These are phyloP conservation scores for Chrysanthemum makinoi DNA, from an alignment of 129 eudicot species.

Conservation along the genomic window DNA sequence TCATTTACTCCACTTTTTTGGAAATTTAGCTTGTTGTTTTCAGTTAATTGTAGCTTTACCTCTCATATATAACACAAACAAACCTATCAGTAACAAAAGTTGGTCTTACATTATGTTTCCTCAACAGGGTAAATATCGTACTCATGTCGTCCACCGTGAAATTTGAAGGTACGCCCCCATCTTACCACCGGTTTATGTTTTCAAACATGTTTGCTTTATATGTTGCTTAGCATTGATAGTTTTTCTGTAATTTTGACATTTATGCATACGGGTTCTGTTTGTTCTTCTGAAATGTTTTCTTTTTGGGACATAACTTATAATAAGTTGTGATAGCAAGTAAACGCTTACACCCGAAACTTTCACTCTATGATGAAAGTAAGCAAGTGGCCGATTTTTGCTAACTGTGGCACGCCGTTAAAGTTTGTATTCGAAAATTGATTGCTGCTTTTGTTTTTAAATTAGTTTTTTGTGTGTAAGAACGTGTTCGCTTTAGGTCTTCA, in stretches of 20 bases:
- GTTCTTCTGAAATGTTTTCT: not conserved
- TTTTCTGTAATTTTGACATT: not conserved
- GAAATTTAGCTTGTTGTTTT: conserved; percentile 2
- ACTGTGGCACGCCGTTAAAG: not conserved
- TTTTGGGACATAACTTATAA: not conserved
- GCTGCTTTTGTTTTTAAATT: too few relatives aligned
- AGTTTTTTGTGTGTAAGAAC: too few relatives aligned
- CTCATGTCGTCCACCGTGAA: conserved; percentile 16
- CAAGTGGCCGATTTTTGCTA: not conserved
- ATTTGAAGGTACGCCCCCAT: conserved; percentile 23
- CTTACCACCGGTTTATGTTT: not conserved
- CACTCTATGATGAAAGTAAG: not conserved
- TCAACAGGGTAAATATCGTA: not conserved
- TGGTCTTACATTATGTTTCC: conserved; percentile 23
- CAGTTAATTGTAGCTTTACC: not conserved
- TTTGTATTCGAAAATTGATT: not conserved
- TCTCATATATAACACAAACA: conserved; percentile 14
- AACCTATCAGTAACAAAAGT: conserved; percentile 20
- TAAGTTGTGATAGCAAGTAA: too few relatives aligned
- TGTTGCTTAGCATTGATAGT: not conserved
- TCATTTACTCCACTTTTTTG: conserved; percentile 14
- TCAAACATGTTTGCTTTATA: not conserved
- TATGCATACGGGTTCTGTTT: not conserved
- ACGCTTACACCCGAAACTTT: too few relatives aligned
- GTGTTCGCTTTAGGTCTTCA: too few relatives aligned